Evolutionary conservation across 2,329 filamentous ascomycete species (phyloP).

Genomic region (Plenodomus biglobosus): DNA sequence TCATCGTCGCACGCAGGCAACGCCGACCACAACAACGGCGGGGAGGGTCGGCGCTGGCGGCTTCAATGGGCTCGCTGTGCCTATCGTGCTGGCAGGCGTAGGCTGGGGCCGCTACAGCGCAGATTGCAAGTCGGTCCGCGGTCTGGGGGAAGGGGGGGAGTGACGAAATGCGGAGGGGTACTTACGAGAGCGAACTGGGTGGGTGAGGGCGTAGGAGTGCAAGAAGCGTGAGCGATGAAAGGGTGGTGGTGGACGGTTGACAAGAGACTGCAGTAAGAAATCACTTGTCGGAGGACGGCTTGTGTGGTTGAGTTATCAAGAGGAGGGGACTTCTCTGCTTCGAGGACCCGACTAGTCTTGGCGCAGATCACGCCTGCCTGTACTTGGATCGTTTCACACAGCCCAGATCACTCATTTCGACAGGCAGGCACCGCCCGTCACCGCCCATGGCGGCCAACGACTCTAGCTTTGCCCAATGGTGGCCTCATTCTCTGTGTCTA

Average conservation of each 20-base stretch:
- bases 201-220: conserved; percentile 11
- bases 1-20: conserved; percentile 12
- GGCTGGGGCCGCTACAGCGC: conserved; percentile 23
- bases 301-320: conserved; percentile 29
- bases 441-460: conserved; percentile 9
- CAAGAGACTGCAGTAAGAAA: conserved; percentile 22
- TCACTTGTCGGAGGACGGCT: conserved; percentile 21
- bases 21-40: conserved; percentile 9
- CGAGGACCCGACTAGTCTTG: conserved; percentile 25
- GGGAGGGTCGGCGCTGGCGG: conserved; percentile 8
- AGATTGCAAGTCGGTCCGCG: conserved; percentile 30
- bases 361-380: conserved; percentile 32
- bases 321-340: conserved; percentile 22
- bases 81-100: conserved; percentile 24
- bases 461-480: neutral
- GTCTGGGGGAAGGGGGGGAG: conserved; percentile 17
- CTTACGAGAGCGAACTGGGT: conserved; percentile 33
- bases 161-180: conserved; percentile 33
- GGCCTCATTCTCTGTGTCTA: neutral
- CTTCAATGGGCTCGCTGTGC: conserved; percentile 12
- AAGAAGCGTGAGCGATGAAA: conserved; percentile 14
- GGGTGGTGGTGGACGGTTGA: conserved; percentile 20
- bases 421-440: conserved; percentile 13
- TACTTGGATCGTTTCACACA: conserved; percentile 27
- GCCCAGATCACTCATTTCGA: conserved; percentile 23